Conservation (phyloP, 2,329 filamentous ascomycete genomes). For the Colletotrichum siamense region DNA sequence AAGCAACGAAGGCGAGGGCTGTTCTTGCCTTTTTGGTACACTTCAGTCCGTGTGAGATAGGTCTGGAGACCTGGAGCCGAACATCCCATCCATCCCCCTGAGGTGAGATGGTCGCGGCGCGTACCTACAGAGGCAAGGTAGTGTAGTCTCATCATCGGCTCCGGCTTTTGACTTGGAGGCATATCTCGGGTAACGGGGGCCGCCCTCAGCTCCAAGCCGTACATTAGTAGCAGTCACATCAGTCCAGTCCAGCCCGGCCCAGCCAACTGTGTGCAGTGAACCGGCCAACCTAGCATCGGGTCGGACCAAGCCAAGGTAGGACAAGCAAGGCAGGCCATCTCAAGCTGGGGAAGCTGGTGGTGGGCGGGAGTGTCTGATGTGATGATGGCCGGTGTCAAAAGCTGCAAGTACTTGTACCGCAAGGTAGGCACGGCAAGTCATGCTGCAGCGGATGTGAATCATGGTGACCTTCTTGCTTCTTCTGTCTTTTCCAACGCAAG, state of each 20-base stretch:
- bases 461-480: background rate
- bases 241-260: background rate
- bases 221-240: background rate
- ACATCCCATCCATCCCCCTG: background rate
- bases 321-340: background rate
- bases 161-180: background rate
- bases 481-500: background rate
- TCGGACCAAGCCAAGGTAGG: background rate
- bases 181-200: background rate
- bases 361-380: background rate
- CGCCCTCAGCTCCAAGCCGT: background rate
- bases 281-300: background rate
- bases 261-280: background rate
- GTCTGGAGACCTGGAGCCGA: background rate
- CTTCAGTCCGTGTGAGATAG: background rate
- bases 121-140: background rate
- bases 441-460: background rate
- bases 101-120: background rate
- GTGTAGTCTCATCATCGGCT: constrained; percentile 6
- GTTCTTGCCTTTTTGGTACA: background rate
- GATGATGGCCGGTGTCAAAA: background rate
- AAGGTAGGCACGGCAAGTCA: background rate
- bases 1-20: background rate
- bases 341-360: background rate
- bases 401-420: background rate